These are phyloP conservation scores for Ganoderma sp. DNA, from an alignment of 1,284 basidiomycete species.

Conservation along the genomic window DNA sequence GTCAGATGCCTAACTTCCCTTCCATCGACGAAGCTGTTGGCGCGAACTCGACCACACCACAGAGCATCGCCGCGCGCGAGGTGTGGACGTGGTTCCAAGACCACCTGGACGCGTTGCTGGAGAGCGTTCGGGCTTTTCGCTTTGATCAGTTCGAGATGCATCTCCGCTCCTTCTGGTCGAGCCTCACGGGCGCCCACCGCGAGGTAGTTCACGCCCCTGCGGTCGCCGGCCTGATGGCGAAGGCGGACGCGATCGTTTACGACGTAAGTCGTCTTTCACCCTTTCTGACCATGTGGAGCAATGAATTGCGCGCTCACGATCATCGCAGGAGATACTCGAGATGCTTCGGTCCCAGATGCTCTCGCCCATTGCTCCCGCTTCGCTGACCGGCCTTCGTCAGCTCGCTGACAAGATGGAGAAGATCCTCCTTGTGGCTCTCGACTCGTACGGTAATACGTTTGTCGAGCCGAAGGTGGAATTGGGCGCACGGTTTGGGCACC, in stretches of 20 bases:
- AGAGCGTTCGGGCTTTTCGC: constrained; percentile 75
- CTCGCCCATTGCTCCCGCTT: constrained; percentile 70
- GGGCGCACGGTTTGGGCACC: constrained; percentile 86
- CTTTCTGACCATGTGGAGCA: constrained; percentile 16
- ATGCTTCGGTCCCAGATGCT: constrained; percentile 83
- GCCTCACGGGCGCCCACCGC: constrained; percentile 71
- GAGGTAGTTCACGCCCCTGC: constrained; percentile 87
- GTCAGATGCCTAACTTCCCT: constrained; percentile 79
- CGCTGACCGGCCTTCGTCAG: constrained; percentile 74
- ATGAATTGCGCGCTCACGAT: constrained; percentile 14
- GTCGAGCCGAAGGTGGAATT: constrained; percentile 89
- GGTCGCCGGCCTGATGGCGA: constrained; percentile 85
- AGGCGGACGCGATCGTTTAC: constrained; percentile 86
- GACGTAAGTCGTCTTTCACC: constrained; percentile 60
- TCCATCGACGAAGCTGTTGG: constrained; percentile 85
- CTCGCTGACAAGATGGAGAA: constrained; percentile 92
- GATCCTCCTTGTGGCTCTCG: constrained; percentile 78
- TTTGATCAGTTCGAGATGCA: constrained; percentile 89
- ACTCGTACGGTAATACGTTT: constrained; percentile 86
- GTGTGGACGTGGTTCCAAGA: constrained; percentile 89
- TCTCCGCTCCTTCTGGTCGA: constrained; percentile 82
- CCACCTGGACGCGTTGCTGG: constrained; percentile 79
- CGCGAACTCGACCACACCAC: constrained; percentile 70
- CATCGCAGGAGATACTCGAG: constrained; percentile 80
- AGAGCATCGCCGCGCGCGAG: constrained; percentile 78